Percentiles rank a stretch among this genome's conserved stretches.
phyloP scores from a whole-genome alignment of 2,329 filamentous ascomycete genomes.

The Davidsoniella australis region DNA sequence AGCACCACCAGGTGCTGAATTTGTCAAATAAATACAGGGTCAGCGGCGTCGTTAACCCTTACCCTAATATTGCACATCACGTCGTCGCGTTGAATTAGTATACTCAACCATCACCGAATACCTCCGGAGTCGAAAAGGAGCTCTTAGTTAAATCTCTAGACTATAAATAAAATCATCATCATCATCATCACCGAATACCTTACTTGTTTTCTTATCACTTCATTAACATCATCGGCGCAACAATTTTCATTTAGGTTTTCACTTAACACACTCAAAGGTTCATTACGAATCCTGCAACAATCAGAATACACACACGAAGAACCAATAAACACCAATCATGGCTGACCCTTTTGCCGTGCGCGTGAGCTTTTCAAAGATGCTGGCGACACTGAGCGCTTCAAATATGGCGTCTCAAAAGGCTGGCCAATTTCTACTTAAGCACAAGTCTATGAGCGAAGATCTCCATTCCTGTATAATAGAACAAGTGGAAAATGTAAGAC shows the following conservation, averaged over 20 bases:
- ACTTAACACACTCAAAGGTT: no score
- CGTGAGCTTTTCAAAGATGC: slow-evolving; percentile 83
- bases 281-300: no score
- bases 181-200: no score
- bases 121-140: no score
- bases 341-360: slow-evolving; percentile 92
- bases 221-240: background rate
- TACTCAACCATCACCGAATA: no score
- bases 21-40: background rate
- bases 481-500: slow-evolving; percentile 64
- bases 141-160: no score
- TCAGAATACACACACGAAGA: no score
- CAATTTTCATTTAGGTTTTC: background rate
- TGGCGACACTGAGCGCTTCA: slow-evolving; percentile 81
- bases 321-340: slow-evolving; percentile 22
- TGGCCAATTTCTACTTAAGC: slow-evolving; percentile 84
- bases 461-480: slow-evolving; percentile 94
- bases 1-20: background rate
- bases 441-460: slow-evolving; percentile 90
- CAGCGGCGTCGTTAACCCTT: background rate
- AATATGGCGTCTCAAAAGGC: slow-evolving; percentile 81
- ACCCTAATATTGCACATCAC: background rate
- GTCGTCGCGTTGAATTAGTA: no score
- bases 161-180: no score
- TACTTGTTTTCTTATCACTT: background rate